Conservation (phyloP, 345 rosid genomes). For the Pistacia atlantica region DNA sequence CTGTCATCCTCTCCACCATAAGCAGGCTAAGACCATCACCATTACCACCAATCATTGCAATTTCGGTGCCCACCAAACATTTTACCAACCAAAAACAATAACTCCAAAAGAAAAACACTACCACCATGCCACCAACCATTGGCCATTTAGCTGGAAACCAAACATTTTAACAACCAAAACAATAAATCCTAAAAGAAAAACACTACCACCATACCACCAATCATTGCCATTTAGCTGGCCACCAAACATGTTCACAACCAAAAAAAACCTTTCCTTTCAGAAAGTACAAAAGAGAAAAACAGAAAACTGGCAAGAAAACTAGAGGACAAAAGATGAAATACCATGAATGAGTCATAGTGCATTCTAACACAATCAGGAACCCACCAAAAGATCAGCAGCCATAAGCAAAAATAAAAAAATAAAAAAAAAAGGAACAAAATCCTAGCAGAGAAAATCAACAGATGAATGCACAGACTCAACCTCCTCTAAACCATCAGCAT, state of each 20-base stretch:
- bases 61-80: not conserved
- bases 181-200: not conserved
- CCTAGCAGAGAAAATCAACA: not conserved
- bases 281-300: not conserved
- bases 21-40: not conserved
- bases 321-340: not conserved
- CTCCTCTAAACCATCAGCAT: not conserved
- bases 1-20: not conserved
- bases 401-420: not conserved
- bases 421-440: not conserved
- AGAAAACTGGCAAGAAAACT: not conserved
- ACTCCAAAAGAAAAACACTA: no score
- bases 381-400: not conserved
- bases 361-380: not conserved
- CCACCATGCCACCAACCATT: not conserved
- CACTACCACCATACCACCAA: slow-evolving; percentile 1
- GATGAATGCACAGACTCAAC: not conserved
- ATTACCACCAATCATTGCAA: not conserved
- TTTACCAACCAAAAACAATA: not conserved
- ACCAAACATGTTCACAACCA: not conserved
- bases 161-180: not conserved
- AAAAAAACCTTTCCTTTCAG: no score
- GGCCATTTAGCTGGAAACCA: not conserved
- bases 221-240: not conserved
- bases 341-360: not conserved